Conservation (phyloP, 2,329 filamentous ascomycete species). For the Trichoderma breve region DNA sequence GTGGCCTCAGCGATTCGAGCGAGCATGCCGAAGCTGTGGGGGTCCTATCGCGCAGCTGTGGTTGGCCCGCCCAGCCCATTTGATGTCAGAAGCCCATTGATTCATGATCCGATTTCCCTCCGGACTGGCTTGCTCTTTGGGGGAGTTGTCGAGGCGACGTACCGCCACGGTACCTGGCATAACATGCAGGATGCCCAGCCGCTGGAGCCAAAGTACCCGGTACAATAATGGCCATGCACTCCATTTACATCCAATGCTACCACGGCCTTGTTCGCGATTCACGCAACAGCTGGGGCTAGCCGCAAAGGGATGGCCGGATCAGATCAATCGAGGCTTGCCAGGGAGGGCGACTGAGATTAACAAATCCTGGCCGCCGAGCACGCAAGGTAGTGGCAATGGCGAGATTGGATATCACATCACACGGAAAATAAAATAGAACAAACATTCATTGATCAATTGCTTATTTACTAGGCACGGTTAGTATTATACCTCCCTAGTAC, state of each 20-base stretch:
- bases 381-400: conserved; percentile 2
- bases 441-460: background rate
- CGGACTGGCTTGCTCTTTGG: background rate
- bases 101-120: background rate
- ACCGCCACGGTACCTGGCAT: conserved; percentile 17
- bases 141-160: background rate
- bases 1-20: background rate
- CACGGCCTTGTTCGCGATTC: background rate
- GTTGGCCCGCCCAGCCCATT: background rate
- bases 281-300: background rate
- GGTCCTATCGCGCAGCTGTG: background rate
- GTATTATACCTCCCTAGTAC: background rate
- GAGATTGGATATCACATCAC: background rate
- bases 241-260: background rate
- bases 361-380: conserved; percentile 1
- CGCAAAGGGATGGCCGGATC: conserved; percentile 9
- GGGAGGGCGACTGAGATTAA: background rate
- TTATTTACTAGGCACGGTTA: background rate
- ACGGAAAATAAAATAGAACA: background rate
- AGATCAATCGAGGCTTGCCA: conserved; percentile 4
- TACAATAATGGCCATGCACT: background rate
- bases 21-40: background rate
- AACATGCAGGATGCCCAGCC: background rate
- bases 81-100: conserved; percentile 6
- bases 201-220: background rate